Evolutionary conservation across 2,329 filamentous ascomycete species (phyloP), one percentile per base, ranked within the genome.

Genomic region (Pseudogymnoascus sp.): DNA sequence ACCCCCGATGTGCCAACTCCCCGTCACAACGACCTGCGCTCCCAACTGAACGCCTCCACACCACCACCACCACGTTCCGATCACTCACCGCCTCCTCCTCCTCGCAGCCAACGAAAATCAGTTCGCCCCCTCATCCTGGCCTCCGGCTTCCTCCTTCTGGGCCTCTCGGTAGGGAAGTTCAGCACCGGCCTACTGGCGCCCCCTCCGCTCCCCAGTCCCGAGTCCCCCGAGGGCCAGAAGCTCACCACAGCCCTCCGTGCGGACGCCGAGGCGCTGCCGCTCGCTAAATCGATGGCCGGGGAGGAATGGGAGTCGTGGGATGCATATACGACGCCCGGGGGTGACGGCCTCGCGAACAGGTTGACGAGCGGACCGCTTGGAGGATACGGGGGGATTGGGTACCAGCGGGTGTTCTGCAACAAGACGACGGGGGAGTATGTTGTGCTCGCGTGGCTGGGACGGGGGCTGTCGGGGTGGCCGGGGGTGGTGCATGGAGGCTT

Each of bases 401-500:
- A 77, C 69, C 83, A 90, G 78, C 81, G 83, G 69, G 75, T 89
- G 1, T 92, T 90, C 71, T 84, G 81, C 78, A 84, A 89, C 71
- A 70, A 76, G 3, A 73, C 74, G 31, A 83, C 85, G 5, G 80
- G 84, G 67, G 83, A 85, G 69, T 73, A 85, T 36, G 76, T 87
- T 10, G 82, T 80, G 60, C 79, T 92, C n/a, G 77, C 92, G 4
- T 89, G 81, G 78, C 81, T 92, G 62, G 90, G 89, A 5, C 73
- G 78, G n/a, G 83, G 79, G 1, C 71, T 88, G 18, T 78, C 81
- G 59, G 89, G 90, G 3, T 93, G 88, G 87, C 89, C 89, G 1
- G 82, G 83, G 11, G 79, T 89, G 42, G 84, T 86, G 61, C 89
- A 93, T 75, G 89, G 89, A 63, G 89, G 89, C 12, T 79, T 82